Percentiles rank a stretch among this genome's conserved stretches.
phyloP scores from a whole-genome alignment of 2,329 filamentous ascomycete genomes.

The Piedraia hortae region DNA sequence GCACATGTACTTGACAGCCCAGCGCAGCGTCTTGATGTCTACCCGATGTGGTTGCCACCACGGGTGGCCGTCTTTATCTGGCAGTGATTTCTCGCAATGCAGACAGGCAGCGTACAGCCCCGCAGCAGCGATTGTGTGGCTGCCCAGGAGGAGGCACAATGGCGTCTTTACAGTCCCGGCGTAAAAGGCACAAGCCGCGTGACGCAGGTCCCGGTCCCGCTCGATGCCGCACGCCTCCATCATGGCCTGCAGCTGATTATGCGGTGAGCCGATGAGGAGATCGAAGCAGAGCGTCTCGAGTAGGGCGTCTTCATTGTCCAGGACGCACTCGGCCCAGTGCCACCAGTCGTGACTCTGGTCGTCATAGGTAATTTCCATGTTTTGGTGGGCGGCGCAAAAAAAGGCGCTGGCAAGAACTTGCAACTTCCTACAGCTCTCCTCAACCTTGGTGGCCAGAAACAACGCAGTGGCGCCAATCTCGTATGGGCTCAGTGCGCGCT shows the following conservation, averaged over 20 bases:
- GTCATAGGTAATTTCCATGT: slow-evolving; percentile 66
- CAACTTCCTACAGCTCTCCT: slow-evolving; percentile 89
- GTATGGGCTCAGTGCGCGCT: slow-evolving; percentile 61
- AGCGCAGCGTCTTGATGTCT: too few relatives aligned
- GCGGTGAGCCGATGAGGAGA: slow-evolving; percentile 67
- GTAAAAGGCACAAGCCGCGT: slow-evolving; percentile 77
- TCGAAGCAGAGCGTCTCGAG: slow-evolving; percentile 86
- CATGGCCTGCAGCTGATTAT: slow-evolving; percentile 58
- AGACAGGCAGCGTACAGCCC: slow-evolving; percentile 68
- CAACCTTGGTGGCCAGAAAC: slow-evolving; percentile 88
- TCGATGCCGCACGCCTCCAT: slow-evolving; percentile 45
- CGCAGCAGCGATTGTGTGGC: slow-evolving; percentile 56
- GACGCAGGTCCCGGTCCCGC: slow-evolving; percentile 56
- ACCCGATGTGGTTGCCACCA: too few relatives aligned
- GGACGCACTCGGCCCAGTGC: slow-evolving; percentile 85
- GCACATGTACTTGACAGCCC: too few relatives aligned
- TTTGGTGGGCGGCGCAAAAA: slow-evolving; percentile 84
- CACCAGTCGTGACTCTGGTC: slow-evolving; percentile 97
- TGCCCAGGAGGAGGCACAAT: slow-evolving; percentile 54
- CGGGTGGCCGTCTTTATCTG: too few relatives aligned
- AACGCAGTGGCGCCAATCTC: slow-evolving; percentile 63
- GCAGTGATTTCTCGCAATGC: slow-evolving; percentile 40
- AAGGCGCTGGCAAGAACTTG: slow-evolving; percentile 84
- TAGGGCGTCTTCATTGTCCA: slow-evolving; percentile 77
- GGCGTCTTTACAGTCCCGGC: slow-evolving; percentile 72